phyloP scores from a whole-genome alignment of 148 eudicot genomes.

The Vaccinium corymbosum region DNA sequence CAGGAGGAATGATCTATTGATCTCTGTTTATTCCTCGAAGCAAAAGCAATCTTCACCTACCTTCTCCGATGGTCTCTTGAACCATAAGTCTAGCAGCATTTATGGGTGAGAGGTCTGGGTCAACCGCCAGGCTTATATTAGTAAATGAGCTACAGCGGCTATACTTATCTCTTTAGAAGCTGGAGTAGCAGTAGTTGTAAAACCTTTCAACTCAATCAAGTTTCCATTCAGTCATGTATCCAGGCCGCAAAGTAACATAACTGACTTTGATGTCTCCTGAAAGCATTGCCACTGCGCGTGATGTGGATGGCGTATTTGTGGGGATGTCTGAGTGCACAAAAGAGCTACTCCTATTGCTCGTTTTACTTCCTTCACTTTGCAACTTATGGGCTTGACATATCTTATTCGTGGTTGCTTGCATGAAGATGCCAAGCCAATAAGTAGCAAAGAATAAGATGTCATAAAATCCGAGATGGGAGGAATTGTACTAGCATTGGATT shows the following conservation, averaged over 20 bases:
- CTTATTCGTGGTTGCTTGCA: slow-evolving; percentile 49
- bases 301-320: slow-evolving; percentile 67
- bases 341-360: slow-evolving; percentile 59
- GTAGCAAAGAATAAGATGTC: background rate
- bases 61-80: slow-evolving; percentile 27
- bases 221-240: slow-evolving; percentile 68
- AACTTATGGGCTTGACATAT: slow-evolving; percentile 30
- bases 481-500: background rate
- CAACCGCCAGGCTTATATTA: slow-evolving; percentile 20
- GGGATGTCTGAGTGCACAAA: slow-evolving; percentile 87
- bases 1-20: background rate
- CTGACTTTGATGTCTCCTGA: slow-evolving; percentile 61
- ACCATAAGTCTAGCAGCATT: slow-evolving; percentile 21
- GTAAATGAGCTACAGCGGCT: slow-evolving; percentile 23
- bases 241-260: slow-evolving; percentile 55
- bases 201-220: slow-evolving; percentile 42
- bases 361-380: slow-evolving; percentile 52
- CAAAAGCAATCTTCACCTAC: slow-evolving; percentile 20
- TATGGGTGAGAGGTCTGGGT: slow-evolving; percentile 22
- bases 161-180: slow-evolving; percentile 10
- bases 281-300: slow-evolving; percentile 79
- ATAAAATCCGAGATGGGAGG: background rate
- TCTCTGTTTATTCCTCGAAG: background rate
- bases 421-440: slow-evolving; percentile 32
- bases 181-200: slow-evolving; percentile 28